Percentiles rank a stretch among this genome's conserved stretches.
Conservation (phyloP, 345 rosid genomes). For the Rhizophora apiculata region DNA sequence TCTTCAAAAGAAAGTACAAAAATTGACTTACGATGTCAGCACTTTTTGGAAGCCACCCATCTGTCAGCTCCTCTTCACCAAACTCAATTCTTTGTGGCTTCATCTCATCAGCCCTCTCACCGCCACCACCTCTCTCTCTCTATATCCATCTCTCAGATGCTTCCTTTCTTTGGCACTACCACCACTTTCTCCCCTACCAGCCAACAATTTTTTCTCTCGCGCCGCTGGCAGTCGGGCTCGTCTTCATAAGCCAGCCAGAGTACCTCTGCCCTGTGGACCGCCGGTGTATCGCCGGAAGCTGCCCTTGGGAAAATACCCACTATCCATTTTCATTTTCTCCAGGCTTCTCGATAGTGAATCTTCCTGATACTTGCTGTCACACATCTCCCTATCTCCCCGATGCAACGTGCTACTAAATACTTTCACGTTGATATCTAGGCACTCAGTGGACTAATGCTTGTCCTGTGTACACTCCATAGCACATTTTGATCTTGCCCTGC, state of each 20-base stretch:
- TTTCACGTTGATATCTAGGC: too few relatives aligned
- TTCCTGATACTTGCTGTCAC: conserved; percentile 26
- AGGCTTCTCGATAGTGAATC: conserved; percentile 38
- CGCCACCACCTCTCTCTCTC: not conserved
- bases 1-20: not conserved
- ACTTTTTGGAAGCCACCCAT: conserved; percentile 68
- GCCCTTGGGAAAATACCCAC: conserved; percentile 35
- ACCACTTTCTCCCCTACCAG: not conserved
- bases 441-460: conserved; percentile 18
- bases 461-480: conserved; percentile 56
- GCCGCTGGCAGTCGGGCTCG: conserved; percentile 11
- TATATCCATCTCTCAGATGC: not conserved
- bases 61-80: conserved; percentile 29
- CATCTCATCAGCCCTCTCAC: conserved; percentile 6
- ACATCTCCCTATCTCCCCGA: too few relatives aligned
- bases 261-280: conserved; percentile 49
- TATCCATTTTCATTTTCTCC: conserved; percentile 41
- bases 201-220: conserved; percentile 11
- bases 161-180: conserved; percentile 21
- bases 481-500: conserved; percentile 4
- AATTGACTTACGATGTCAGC: conserved; percentile 40
- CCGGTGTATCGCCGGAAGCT: conserved; percentile 16
- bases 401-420: too few relatives aligned
- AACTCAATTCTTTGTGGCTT: not conserved
- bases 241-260: conserved; percentile 12